Percentiles rank a stretch among this genome's conserved stretches.
Conservation (phyloP, 2,329 filamentous ascomycete genomes). For the Coniochaeta prunicola region DNA sequence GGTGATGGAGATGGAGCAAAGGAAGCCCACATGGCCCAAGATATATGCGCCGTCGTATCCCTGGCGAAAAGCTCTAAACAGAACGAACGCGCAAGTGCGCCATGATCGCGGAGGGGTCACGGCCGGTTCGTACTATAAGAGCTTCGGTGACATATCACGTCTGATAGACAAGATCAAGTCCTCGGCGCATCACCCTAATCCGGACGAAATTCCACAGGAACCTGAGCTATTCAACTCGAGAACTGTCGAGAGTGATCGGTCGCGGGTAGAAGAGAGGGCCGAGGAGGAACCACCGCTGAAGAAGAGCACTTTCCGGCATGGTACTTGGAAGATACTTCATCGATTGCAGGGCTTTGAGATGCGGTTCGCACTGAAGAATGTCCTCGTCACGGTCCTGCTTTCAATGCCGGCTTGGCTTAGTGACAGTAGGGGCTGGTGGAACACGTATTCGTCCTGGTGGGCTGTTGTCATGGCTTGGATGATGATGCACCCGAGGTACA, state of each 20-base stretch:
- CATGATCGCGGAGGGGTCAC: conserved; percentile 53
- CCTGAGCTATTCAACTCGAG: conserved; percentile 12
- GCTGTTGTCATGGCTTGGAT: conserved; percentile 49
- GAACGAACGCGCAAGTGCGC: conserved; percentile 48
- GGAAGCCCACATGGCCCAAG: conserved; percentile 26
- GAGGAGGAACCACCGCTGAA: conserved; percentile 19
- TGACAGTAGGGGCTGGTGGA: conserved; percentile 42
- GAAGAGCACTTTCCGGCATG: conserved; percentile 33
- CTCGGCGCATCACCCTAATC: conserved; percentile 25
- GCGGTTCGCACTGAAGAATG: conserved; percentile 50
- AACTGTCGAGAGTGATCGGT: conserved; percentile 4
- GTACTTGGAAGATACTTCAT: conserved; percentile 41
- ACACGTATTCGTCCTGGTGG: conserved; percentile 50
- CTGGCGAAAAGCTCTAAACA: conserved; percentile 42
- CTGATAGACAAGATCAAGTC: conserved; percentile 36
- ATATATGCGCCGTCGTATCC: conserved; percentile 47
- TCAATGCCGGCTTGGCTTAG: conserved; percentile 46
- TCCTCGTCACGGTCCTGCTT: conserved; percentile 40
- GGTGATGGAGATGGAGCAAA: conserved; percentile 39
- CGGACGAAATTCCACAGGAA: conserved; percentile 7
- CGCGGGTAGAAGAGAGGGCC: conserved; percentile 25
- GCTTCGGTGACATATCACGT: conserved; percentile 34
- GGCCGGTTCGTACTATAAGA: conserved; percentile 39
- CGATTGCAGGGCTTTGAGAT: conserved; percentile 50
- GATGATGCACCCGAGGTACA: conserved; percentile 42